Percentiles rank a stretch among this genome's conserved stretches.
phyloP scores from a whole-genome alignment of 352 stramenopile genomes.

The Globisporangium paroecandrum region DNA sequence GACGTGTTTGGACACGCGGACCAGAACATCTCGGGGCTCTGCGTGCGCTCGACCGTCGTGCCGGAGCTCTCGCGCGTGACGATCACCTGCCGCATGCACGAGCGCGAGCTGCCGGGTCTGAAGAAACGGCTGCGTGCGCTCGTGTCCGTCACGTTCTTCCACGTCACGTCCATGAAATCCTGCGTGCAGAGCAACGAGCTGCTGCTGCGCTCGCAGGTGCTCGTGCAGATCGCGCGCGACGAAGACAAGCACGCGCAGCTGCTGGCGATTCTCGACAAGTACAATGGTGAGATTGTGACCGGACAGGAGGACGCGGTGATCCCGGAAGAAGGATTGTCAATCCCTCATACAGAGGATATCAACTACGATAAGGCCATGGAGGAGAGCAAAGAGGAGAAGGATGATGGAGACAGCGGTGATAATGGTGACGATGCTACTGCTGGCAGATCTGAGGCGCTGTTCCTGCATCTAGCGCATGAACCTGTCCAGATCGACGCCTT shows the following conservation, averaged over 20 bases:
- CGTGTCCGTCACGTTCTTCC: conserved; percentile 75
- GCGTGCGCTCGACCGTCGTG: conserved; percentile 64
- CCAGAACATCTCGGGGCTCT: conserved; percentile 74
- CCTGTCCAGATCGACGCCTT: conserved; percentile 42
- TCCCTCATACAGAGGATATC: conserved; percentile 23
- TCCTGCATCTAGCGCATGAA: conserved; percentile 57
- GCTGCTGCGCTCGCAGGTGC: conserved; percentile 55
- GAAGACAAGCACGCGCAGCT: conserved; percentile 20
- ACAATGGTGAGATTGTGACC: conserved; percentile 36
- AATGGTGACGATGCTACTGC: not conserved
- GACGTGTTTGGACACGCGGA: conserved; percentile 67
- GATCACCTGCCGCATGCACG: conserved; percentile 58
- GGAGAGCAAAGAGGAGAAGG: conserved; percentile 1
- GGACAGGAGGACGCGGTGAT: conserved; percentile 29
- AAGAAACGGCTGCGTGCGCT: conserved; percentile 58
- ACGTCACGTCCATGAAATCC: conserved; percentile 63
- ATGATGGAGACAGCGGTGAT: not conserved
- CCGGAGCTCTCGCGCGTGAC: conserved; percentile 75
- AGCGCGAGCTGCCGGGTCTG: conserved; percentile 47
- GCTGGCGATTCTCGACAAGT: conserved; percentile 32
- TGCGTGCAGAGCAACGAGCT: conserved; percentile 64
- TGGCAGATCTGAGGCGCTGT: conserved; percentile 10
- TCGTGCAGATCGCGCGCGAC: conserved; percentile 34
- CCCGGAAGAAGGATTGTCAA: conserved; percentile 23
- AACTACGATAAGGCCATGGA: conserved; percentile 20